Percentiles rank a stretch among this genome's conserved stretches.
phyloP scores from a whole-genome alignment of 306 rosid species.

The Cercis canadensis region DNA sequence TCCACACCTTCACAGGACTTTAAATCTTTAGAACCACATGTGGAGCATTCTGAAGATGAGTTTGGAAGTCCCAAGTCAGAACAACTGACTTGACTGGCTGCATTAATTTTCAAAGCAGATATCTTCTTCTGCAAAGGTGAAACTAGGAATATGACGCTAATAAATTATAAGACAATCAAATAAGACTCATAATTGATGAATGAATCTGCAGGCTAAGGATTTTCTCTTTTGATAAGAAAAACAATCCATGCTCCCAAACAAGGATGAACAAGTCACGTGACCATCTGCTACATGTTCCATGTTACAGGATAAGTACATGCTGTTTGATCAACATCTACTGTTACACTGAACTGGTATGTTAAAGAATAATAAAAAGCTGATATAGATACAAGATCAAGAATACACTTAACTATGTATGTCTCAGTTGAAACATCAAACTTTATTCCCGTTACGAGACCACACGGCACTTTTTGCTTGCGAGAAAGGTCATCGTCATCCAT shows the following conservation, averaged over 20 bases:
- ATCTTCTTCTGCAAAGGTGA: conserved; percentile 64
- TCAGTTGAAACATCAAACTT: conserved; percentile 52
- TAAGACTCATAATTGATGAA: conserved; percentile 25
- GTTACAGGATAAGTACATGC: conserved; percentile 6
- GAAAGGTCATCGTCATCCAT: conserved; percentile 64
- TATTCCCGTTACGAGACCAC: conserved; percentile 50
- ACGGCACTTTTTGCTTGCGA: conserved; percentile 47
- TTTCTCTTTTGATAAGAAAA: conserved; percentile 20
- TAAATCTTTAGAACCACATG: conserved; percentile 68
- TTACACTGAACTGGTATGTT: conserved; percentile 8
- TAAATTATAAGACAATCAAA: conserved; percentile 18
- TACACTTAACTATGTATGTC: conserved; percentile 65
- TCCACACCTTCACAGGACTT: conserved; percentile 76
- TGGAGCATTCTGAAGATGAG: conserved; percentile 66
- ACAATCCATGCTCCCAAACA: conserved; percentile 30
- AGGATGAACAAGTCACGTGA: conserved; percentile 17
- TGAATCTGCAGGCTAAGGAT: conserved; percentile 15
- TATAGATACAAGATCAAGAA: conserved; percentile 29
- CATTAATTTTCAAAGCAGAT: conserved; percentile 56
- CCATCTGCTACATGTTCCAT: conserved; percentile 25
- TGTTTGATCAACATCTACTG: conserved; percentile 15
- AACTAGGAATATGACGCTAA: conserved; percentile 32
- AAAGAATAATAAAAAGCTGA: conserved; percentile 18
- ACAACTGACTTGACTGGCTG: conserved; percentile 74
- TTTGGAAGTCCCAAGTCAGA: conserved; percentile 89